Evolutionary conservation across 257 asterid genomes (phyloP).

Genomic region (Solanum commersonii): DNA sequence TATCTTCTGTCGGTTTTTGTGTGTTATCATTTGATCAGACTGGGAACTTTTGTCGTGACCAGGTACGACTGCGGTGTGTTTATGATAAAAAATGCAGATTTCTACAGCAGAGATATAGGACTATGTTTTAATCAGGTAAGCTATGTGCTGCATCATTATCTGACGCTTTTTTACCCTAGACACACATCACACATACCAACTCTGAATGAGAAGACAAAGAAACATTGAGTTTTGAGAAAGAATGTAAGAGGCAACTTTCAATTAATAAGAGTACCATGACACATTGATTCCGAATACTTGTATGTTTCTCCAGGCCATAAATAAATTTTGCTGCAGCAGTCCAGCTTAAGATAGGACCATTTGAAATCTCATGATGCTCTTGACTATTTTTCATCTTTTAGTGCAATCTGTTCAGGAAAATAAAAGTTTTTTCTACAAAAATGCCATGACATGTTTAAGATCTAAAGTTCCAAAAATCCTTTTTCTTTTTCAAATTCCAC

Average conservation of each 20-base stretch:
- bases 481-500: neutral
- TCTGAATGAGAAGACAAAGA: neutral
- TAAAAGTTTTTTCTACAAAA: neutral
- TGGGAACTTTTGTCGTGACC: conserved; percentile 1
- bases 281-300: neutral
- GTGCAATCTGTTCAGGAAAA: neutral
- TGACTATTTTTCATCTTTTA: neutral
- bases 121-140: conserved; percentile 75
- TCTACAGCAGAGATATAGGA: conserved; percentile 76
- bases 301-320: neutral
- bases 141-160: neutral
- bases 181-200: neutral
- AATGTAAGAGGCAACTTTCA: neutral
- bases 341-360: neutral
- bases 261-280: neutral
- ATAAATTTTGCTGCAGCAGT: neutral
- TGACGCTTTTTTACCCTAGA: neutral
- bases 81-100: conserved; percentile 90
- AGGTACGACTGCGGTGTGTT: conserved; percentile 92
- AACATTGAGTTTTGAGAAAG: neutral
- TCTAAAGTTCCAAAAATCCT: neutral
- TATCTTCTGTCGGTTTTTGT: neutral
- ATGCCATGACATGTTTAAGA: neutral
- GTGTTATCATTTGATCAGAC: neutral
- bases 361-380: neutral